Percentiles rank a stretch among this genome's conserved stretches.
Evolutionary conservation across 192 early-diverging fungal species (phyloP).

Genomic region (Coemansia brasiliensis): DNA sequence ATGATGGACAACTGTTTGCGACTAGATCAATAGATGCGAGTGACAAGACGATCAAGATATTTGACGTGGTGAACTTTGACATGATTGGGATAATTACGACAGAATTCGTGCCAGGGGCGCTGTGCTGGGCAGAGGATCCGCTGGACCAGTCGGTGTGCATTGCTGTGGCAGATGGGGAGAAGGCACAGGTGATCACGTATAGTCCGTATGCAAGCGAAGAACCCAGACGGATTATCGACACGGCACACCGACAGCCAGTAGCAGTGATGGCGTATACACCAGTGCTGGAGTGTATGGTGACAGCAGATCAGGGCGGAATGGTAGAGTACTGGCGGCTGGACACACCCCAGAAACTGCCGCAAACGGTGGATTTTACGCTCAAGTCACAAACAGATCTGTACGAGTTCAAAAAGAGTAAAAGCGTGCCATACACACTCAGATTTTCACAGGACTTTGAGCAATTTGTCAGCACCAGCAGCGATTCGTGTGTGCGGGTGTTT

Average conservation of each 20-base stretch:
- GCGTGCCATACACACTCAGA: slow-evolving; percentile 72
- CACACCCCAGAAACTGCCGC: slow-evolving; percentile 63
- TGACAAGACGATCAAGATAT: slow-evolving; percentile 89
- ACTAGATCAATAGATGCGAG: slow-evolving; percentile 60
- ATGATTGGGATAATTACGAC: slow-evolving; percentile 96
- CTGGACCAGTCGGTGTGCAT: slow-evolving; percentile 82
- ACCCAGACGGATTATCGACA: slow-evolving; percentile 63
- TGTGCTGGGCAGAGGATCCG: slow-evolving; percentile 85
- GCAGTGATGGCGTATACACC: slow-evolving; percentile 82
- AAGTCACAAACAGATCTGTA: slow-evolving; percentile 97
- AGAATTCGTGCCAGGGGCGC: slow-evolving; percentile 67
- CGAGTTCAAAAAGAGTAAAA: slow-evolving; percentile 89
- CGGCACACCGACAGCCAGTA: slow-evolving; percentile 72
- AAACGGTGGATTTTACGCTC: slow-evolving; percentile 68
- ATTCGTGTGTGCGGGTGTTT: slow-evolving; percentile 86
- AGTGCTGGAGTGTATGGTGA: slow-evolving; percentile 71
- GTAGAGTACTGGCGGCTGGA: slow-evolving; percentile 92
- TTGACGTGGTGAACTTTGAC: slow-evolving; percentile 96
- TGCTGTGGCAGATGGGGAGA: slow-evolving; percentile 78
- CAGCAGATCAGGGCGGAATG: slow-evolving; percentile 84
- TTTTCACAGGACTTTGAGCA: slow-evolving; percentile 80
- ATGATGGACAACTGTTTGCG: slow-evolving; percentile 80
- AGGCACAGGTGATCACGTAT: slow-evolving; percentile 73
- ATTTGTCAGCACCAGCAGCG: slow-evolving; percentile 87
- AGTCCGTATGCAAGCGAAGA: slow-evolving; percentile 73